Base-by-base conservation (phyloP, 768 basidiomycete species). In the Rhodotorula paludigena region DNA sequence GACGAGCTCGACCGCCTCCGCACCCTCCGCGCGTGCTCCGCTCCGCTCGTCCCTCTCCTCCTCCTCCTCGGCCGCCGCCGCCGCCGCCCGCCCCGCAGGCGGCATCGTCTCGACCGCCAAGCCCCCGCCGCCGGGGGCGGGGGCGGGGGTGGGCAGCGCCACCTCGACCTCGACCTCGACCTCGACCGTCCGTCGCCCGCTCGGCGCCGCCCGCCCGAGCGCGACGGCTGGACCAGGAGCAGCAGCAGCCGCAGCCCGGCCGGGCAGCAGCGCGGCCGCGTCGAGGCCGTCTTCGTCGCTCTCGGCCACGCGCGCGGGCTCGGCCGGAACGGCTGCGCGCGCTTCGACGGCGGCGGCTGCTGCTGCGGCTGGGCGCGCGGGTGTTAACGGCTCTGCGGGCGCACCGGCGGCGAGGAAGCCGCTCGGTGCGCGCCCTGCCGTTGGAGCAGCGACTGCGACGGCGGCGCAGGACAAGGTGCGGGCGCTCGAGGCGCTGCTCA, bases 41-140 rank as follows among this genome's bases (percentile, higher is more conserved):
- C 41, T 57, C 42, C 56, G 41, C 42, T 57, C 56, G 30, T 57
- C 56, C 20, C 30, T 45, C 41, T 9, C 41, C 28, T 44, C 56
- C 5, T 44, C 56, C 18, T 41, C 36, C 23, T 21, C 53, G 12
- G 47, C n/a, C 28, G 12, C 28, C n/a, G 16, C 38, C 9, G 28
- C 54, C n/a, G 3, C 21, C 35, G 52, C 7, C 35, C 52, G 54
- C 3, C 38, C 38, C 1, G 25, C 23, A n/a, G 54, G 54, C 25
- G 54, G 38, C 18, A 55, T 55, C 54, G 54, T 55, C 54, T 28
- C 25, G 15, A 38, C 54, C 15, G 54, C 54, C 5, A 55, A 55
- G 28, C 38, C 38, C 12, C n/a, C n/a, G n/a, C n/a, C n/a, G n/a
- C n/a, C n/a, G n/a, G n/a, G n/a, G n/a, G n/a, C n/a, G n/a, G n/a